These are phyloP conservation scores for Ophiostoma pallidulum DNA, from an alignment of 2,329 filamentous ascomycete genomes.

Conservation along the genomic window DNA sequence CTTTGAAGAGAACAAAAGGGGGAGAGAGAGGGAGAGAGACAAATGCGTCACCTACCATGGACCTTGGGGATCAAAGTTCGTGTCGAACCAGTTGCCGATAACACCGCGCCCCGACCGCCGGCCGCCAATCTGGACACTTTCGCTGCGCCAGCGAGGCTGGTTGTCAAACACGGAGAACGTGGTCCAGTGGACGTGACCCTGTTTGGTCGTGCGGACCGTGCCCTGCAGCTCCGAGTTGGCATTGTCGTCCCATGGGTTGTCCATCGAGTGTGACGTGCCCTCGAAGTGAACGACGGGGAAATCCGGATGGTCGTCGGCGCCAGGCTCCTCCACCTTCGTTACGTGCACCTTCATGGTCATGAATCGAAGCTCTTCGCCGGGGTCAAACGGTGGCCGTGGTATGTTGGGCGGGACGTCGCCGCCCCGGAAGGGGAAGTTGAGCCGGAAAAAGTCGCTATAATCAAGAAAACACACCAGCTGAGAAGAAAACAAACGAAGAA, in stretches of 20 bases:
- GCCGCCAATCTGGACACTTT: slow-evolving; percentile 66
- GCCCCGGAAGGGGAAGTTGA: slow-evolving; percentile 54
- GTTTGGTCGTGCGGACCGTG: slow-evolving; percentile 52
- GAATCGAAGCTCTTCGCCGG: slow-evolving; percentile 58
- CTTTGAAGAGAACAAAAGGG: no score
- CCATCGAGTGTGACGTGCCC: slow-evolving; percentile 52
- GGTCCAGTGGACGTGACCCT: slow-evolving; percentile 68
- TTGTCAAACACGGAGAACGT: slow-evolving; percentile 54
- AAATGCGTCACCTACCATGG: slow-evolving; percentile 29
- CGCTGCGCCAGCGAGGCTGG: slow-evolving; percentile 65
- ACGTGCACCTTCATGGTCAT: slow-evolving; percentile 60
- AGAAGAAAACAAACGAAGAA: no score
- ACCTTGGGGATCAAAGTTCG: slow-evolving; percentile 59
- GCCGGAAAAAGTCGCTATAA: slow-evolving; percentile 62
- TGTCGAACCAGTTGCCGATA: slow-evolving; percentile 70
- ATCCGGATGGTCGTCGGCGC: slow-evolving; percentile 44
- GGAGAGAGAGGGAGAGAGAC: no score
- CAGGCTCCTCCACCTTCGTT: slow-evolving; percentile 50
- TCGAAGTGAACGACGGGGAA: slow-evolving; percentile 60
- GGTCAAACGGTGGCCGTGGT: slow-evolving; percentile 45
- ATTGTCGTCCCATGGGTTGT: slow-evolving; percentile 58
- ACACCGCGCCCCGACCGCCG: slow-evolving; percentile 55
- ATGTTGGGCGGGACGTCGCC: slow-evolving; percentile 30
- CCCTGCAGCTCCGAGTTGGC: slow-evolving; percentile 58
- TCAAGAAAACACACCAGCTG: slow-evolving; percentile 46